A percentile compares a stretch with the other conserved stretches of the same genome.
These are phyloP conservation scores for Paecilomyces fulvus DNA, from an alignment of 2,329 filamentous ascomycete species.

Conservation along the genomic window DNA sequence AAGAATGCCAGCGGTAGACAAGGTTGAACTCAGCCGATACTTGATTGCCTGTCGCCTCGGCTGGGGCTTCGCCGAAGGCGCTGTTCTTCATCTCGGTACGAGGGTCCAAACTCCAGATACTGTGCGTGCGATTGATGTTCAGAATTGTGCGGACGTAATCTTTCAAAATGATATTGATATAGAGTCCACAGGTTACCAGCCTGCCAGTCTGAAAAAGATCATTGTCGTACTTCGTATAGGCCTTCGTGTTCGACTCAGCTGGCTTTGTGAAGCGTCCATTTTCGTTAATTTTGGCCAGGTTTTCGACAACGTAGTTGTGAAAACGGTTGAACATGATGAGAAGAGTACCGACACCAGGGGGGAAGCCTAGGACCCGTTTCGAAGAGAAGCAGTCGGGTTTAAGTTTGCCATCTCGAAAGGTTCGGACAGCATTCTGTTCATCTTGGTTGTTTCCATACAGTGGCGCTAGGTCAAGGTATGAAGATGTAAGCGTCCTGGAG, in stretches of 20 bases:
- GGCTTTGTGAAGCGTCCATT: constrained; percentile 55
- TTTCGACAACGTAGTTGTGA: constrained; percentile 60
- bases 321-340: constrained; percentile 62
- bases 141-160: constrained; percentile 57
- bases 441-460: constrained; percentile 60
- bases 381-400: constrained; percentile 65
- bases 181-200: constrained; percentile 46
- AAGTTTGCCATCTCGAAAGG: constrained; percentile 57
- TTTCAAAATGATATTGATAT: constrained; percentile 47
- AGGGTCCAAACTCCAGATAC: constrained; percentile 56
- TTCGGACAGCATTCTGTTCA: constrained; percentile 56
- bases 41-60: constrained; percentile 55
- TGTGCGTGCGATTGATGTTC: constrained; percentile 51
- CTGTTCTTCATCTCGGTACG: constrained; percentile 49
- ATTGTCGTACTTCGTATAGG: constrained; percentile 37
- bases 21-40: constrained; percentile 62
- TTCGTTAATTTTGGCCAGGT: constrained; percentile 59
- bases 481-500: constrained; percentile 59
- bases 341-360: constrained; percentile 59
- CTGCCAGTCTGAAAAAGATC: constrained; percentile 51
- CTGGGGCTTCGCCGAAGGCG: constrained; percentile 36
- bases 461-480: constrained; percentile 65
- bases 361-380: constrained; percentile 56
- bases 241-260: constrained; percentile 28
- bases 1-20: constrained; percentile 58